Conservation (phyloP, 2,329 filamentous ascomycete species). For the Gnomoniopsis sp. region DNA sequence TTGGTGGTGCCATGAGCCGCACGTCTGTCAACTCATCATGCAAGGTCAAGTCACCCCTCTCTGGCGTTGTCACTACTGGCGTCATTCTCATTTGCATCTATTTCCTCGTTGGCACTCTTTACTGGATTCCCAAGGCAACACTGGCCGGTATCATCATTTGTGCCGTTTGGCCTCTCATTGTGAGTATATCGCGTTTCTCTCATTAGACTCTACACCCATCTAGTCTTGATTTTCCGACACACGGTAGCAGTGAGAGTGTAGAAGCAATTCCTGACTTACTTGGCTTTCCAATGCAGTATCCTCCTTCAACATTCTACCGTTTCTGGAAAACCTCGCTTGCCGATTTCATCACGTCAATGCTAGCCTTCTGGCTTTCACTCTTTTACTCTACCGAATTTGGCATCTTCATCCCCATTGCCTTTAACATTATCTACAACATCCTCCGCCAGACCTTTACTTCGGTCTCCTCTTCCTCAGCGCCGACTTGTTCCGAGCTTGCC, state of each 20-base stretch:
- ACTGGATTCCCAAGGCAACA: slow-evolving; percentile 66
- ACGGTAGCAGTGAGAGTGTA: not conserved
- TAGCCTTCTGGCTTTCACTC: slow-evolving; percentile 62
- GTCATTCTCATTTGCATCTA: slow-evolving; percentile 62
- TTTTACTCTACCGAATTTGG: slow-evolving; percentile 59
- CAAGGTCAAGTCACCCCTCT: slow-evolving; percentile 59
- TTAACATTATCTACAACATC: slow-evolving; percentile 60
- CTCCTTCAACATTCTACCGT: slow-evolving; percentile 55
- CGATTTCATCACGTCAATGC: slow-evolving; percentile 61
- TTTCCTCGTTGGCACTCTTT: slow-evolving; percentile 56
- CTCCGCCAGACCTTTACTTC: slow-evolving; percentile 55
- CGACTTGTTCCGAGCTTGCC: slow-evolving; percentile 27
- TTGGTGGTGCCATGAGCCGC: slow-evolving; percentile 64
- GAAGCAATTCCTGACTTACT: not conserved
- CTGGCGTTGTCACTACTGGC: slow-evolving; percentile 57
- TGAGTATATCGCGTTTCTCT: not conserved
- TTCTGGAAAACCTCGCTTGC: slow-evolving; percentile 63
- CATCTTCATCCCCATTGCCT: slow-evolving; percentile 56
- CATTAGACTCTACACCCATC: not conserved
- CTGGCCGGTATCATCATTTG: slow-evolving; percentile 66
- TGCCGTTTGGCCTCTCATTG: slow-evolving; percentile 59
- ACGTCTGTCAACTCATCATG: slow-evolving; percentile 66
- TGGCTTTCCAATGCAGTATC: slow-evolving; percentile 29
- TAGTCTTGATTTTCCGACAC: not conserved
- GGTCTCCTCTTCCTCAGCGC: slow-evolving; percentile 27